Evolutionary conservation across 164 flowering plant genomes (phyloP).

Genomic region (Nelumbo lutea): DNA sequence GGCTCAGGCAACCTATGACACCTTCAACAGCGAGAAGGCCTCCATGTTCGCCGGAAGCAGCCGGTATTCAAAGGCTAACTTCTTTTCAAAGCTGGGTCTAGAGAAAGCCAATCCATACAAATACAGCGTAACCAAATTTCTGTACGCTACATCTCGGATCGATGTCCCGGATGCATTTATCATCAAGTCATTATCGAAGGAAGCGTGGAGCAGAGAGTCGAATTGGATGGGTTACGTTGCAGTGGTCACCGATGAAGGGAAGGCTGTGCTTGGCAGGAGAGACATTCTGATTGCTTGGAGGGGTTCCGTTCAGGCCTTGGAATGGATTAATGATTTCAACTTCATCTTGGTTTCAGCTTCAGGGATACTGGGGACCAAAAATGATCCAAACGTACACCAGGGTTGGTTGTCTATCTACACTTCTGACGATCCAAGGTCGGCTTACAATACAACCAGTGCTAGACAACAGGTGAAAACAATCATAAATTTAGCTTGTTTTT

Average conservation of each 20-base stretch:
- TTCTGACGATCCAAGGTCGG: slow-evolving; percentile 13
- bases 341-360: slow-evolving; percentile 35
- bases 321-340: slow-evolving; percentile 41
- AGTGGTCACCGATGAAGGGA: slow-evolving; percentile 21
- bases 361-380: slow-evolving; percentile 12
- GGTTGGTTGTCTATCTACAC: slow-evolving; percentile 47
- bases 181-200: slow-evolving; percentile 32
- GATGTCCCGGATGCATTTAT: slow-evolving; percentile 43
- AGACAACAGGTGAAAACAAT: slow-evolving; percentile 43
- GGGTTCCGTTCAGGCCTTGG: slow-evolving; percentile 16
- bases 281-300: slow-evolving; percentile 35
- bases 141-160: slow-evolving; percentile 40
- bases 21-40: slow-evolving; percentile 35
- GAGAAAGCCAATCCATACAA: slow-evolving; percentile 26
- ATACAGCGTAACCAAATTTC: slow-evolving; percentile 32
- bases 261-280: slow-evolving; percentile 35
- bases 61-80: slow-evolving; percentile 24
- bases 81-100: slow-evolving; percentile 34
- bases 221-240: slow-evolving; percentile 61
- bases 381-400: slow-evolving; percentile 31
- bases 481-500: too few species aligned
- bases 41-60: slow-evolving; percentile 44
- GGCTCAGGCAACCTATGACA: slow-evolving; percentile 55
- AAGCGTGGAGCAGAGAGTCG: slow-evolving; percentile 56
- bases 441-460: slow-evolving; percentile 40